A percentile compares a stretch with the other conserved stretches of the same genome.
Conservation (phyloP, 805 yeast genomes). For the Yueomyces sinensis region DNA sequence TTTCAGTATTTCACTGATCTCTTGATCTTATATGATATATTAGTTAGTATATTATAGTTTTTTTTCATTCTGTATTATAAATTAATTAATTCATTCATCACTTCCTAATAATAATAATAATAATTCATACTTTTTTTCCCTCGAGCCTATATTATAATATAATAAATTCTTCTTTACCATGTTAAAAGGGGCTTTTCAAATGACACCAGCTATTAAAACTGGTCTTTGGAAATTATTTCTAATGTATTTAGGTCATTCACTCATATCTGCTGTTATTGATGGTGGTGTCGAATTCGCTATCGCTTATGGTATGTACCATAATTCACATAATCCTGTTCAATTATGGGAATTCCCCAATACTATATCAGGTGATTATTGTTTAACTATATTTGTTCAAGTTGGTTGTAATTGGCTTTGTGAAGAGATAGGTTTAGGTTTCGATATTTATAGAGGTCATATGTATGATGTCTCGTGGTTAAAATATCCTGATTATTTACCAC, state of each 20-base stretch:
- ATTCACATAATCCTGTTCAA: slow-evolving; percentile 3
- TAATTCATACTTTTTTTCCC: no score
- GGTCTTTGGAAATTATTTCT: not conserved
- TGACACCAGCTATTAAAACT: no score
- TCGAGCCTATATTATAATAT: no score
- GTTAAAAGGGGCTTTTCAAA: no score
- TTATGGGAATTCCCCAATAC: slow-evolving; percentile 20
- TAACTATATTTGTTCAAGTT: slow-evolving; percentile 13
- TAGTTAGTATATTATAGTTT: no score
- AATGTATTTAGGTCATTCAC: slow-evolving; percentile 7
- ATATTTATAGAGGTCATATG: slow-evolving; percentile 5
- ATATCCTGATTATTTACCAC: not conserved
- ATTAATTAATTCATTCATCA: no score
- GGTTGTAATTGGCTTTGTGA: slow-evolving; percentile 13
- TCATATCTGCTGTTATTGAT: slow-evolving; percentile 11
- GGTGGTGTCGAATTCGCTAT: slow-evolving; percentile 18
- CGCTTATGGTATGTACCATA: slow-evolving; percentile 16
- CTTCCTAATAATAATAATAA: no score
- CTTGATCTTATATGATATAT: no score
- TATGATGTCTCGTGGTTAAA: not conserved
- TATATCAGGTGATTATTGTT: slow-evolving; percentile 16
- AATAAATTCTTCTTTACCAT: no score
- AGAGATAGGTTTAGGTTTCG: slow-evolving; percentile 13
- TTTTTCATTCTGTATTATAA: no score
- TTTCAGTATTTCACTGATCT: no score